phyloP scores from a whole-genome alignment of 345 rosid genomes.

The Pugionium cornutum region DNA sequence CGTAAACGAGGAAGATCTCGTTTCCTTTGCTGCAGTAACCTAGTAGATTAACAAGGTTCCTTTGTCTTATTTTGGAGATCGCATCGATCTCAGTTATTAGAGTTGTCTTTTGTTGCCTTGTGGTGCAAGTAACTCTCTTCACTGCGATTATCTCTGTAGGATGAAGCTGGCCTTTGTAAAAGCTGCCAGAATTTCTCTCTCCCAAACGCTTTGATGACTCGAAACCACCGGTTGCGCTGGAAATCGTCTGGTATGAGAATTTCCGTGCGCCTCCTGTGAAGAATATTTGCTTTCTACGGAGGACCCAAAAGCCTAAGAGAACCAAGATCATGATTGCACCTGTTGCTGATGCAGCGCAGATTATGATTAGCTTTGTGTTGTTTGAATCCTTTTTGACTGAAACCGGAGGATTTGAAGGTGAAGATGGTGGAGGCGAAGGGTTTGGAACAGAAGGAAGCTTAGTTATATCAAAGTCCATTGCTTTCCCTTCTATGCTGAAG shows the following conservation, averaged over 20 bases:
- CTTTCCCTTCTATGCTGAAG: slow-evolving; percentile 49
- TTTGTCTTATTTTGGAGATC: slow-evolving; percentile 41
- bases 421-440: not conserved
- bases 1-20: slow-evolving; percentile 49
- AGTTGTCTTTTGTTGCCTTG: slow-evolving; percentile 33
- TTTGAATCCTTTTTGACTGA: not conserved
- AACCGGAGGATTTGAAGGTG: slow-evolving; percentile 14
- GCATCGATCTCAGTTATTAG: slow-evolving; percentile 15
- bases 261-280: slow-evolving; percentile 20
- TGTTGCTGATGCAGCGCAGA: slow-evolving; percentile 2
- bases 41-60: slow-evolving; percentile 46
- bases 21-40: slow-evolving; percentile 51
- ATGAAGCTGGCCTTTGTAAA: slow-evolving; percentile 33
- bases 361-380: slow-evolving; percentile 19
- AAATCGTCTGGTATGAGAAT: slow-evolving; percentile 31
- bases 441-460: slow-evolving; percentile 58
- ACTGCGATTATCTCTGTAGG: slow-evolving; percentile 28
- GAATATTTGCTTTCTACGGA: not conserved
- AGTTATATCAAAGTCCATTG: slow-evolving; percentile 44
- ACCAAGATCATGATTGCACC: not conserved
- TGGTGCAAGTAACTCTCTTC: slow-evolving; percentile 26
- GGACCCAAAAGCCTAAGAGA: not conserved
- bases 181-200: slow-evolving; percentile 26
- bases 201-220: slow-evolving; percentile 21
- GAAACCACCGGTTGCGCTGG: slow-evolving; percentile 29